phyloP scores from a whole-genome alignment of 768 basidiomycete genomes.

The Auriculariales sp. region DNA sequence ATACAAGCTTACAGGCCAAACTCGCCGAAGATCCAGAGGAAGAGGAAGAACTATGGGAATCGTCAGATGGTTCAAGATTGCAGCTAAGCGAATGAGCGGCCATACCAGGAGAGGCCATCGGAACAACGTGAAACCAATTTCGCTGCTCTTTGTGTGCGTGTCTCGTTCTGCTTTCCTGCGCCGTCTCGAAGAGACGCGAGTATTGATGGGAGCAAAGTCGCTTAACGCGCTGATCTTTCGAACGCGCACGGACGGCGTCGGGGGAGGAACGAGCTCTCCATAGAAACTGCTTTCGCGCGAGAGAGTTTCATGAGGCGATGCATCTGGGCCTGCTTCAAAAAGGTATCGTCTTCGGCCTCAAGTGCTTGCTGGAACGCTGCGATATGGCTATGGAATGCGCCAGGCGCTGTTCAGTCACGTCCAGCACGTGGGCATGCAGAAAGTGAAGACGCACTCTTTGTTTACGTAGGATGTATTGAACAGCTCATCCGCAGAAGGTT shows the following conservation, averaged over 20 bases:
- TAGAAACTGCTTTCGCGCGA: conserved; percentile 14
- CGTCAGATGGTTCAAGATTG: background rate
- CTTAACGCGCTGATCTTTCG: conserved; percentile 72
- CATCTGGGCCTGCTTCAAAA: conserved; percentile 17
- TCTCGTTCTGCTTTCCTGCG: conserved; percentile 2
- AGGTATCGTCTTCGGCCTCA: conserved; percentile 33
- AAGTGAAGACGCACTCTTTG: conserved; percentile 39
- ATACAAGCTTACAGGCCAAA: conserved; percentile 39
- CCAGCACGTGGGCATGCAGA: conserved; percentile 1
- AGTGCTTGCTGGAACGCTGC: conserved; percentile 69
- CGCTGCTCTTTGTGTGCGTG: conserved; percentile 30
- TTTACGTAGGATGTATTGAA: conserved; percentile 50
- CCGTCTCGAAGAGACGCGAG: conserved; percentile 32
- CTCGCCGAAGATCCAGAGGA: conserved; percentile 66
- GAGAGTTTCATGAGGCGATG: conserved; percentile 18
- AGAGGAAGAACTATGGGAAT: conserved; percentile 55
- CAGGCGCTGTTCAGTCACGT: background rate
- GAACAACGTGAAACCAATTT: conserved; percentile 61
- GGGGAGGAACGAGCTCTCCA: conserved; percentile 10
- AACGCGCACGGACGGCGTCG: conserved; percentile 26
- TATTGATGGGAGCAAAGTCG: conserved; percentile 83
- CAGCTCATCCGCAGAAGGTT: too few species aligned
- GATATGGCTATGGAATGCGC: conserved; percentile 34
- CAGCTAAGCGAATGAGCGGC: background rate
- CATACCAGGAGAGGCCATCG: conserved; percentile 76